Conservation (phyloP, 371 early-diverging fungal species). For the Rhizomucor pusillus region DNA sequence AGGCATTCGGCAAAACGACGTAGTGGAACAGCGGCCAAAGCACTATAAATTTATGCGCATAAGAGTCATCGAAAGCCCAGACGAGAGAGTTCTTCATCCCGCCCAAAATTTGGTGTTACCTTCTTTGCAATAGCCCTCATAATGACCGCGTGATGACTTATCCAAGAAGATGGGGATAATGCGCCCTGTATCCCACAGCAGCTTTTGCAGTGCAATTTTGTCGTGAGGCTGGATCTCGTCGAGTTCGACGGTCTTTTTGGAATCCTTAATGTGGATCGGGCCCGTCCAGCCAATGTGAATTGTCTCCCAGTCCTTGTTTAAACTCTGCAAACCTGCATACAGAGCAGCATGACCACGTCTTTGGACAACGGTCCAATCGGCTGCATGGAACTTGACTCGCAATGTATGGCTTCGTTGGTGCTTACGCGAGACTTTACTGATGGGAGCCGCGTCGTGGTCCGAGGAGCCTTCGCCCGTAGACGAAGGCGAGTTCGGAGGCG, state of each 20-base stretch:
- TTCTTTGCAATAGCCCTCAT: slow-evolving; percentile 86
- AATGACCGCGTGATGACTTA: slow-evolving; percentile 66
- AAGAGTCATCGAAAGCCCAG: not conserved
- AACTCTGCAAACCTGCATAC: slow-evolving; percentile 60
- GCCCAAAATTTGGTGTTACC: slow-evolving; percentile 38
- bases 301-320: slow-evolving; percentile 37
- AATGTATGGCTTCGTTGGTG: slow-evolving; percentile 38
- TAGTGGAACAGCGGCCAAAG: slow-evolving; percentile 86
- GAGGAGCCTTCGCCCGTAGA: not conserved
- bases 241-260: slow-evolving; percentile 8
- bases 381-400: slow-evolving; percentile 31
- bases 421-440: slow-evolving; percentile 32
- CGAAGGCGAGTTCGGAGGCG: slow-evolving; percentile 7
- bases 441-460: slow-evolving; percentile 27
- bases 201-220: slow-evolving; percentile 28
- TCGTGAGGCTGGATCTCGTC: slow-evolving; percentile 14
- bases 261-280: slow-evolving; percentile 15
- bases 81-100: not conserved
- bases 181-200: slow-evolving; percentile 37
- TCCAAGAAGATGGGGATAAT: slow-evolving; percentile 76
- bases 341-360: slow-evolving; percentile 70
- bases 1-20: slow-evolving; percentile 79
- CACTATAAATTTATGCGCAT: slow-evolving; percentile 6
- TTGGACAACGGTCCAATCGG: slow-evolving; percentile 23
- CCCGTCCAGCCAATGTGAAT: slow-evolving; percentile 71